Conservation (phyloP, 768 basidiomycete species). For the Lactifluus hygrophoroides region DNA sequence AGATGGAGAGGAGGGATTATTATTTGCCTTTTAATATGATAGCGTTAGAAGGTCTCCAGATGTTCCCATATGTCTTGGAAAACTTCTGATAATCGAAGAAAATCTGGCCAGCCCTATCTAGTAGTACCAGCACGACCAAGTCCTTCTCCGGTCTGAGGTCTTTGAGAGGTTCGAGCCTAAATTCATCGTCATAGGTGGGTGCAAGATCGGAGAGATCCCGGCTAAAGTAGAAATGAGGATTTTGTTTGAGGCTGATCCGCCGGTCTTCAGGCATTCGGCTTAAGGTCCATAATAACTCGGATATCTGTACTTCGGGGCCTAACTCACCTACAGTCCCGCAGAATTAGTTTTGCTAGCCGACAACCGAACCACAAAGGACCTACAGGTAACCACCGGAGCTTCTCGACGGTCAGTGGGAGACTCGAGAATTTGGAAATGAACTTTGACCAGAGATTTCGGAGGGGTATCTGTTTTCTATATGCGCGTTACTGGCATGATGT, state of each 20-base stretch:
- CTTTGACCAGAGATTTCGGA: constrained; percentile 8
- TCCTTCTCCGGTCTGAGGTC: constrained; percentile 13
- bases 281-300: constrained; percentile 15
- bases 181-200: constrained; percentile 3
- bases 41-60: constrained; percentile 12
- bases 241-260: constrained; percentile 15
- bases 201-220: constrained; percentile 13
- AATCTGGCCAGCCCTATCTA: constrained; percentile 14
- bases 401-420: constrained; percentile 10
- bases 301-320: constrained; percentile 10
- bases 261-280: constrained; percentile 15
- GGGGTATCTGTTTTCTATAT: neutral
- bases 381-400: constrained; percentile 13
- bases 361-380: neutral
- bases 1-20: neutral
- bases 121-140: constrained; percentile 8
- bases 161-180: constrained; percentile 11
- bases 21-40: constrained; percentile 10
- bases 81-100: constrained; percentile 15
- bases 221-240: constrained; percentile 14
- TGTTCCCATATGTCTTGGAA: constrained; percentile 15
- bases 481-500: neutral
- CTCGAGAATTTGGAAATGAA: constrained; percentile 12
- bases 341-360: neutral
- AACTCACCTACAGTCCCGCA: constrained; percentile 2